Conservation (phyloP, 2,329 filamentous ascomycete species). For the Apiospora malaysiana region DNA sequence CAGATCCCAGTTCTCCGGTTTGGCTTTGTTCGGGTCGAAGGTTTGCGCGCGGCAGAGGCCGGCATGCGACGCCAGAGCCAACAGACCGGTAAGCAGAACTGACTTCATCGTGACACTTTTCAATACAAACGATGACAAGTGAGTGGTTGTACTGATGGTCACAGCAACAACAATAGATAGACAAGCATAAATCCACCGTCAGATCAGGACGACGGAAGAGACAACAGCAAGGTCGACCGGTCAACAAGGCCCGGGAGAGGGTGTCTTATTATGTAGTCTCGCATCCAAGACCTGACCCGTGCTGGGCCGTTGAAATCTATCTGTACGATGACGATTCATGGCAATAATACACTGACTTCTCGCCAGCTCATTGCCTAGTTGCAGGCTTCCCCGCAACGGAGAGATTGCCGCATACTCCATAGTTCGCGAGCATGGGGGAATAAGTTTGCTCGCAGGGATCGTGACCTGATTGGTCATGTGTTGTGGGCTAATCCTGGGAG, state of each 20-base stretch:
- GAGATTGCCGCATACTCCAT: not conserved
- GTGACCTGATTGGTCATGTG: not conserved
- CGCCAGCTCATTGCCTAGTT: not conserved
- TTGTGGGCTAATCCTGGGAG: not conserved
- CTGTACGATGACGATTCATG: slow-evolving; percentile 17
- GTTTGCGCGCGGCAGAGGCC: slow-evolving; percentile 33
- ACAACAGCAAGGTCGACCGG: not conserved
- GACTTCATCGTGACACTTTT: slow-evolving; percentile 3
- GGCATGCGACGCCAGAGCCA: slow-evolving; percentile 25
- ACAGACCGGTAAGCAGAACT: not conserved
- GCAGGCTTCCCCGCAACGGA: slow-evolving; percentile 1
- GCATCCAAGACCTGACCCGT: not conserved
- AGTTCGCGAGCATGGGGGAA: not conserved
- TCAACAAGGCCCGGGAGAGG: not conserved
- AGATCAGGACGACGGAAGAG: not conserved
- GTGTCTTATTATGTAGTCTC: slow-evolving; percentile 12
- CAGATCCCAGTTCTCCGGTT: slow-evolving; percentile 38
- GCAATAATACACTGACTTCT: not conserved
- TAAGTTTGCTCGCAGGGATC: not conserved
- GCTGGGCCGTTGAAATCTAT: not conserved
- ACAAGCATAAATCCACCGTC: not conserved
- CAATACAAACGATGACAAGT: no score
- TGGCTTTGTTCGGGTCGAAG: slow-evolving; percentile 41
- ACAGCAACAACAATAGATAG: not conserved
- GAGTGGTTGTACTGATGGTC: not conserved